These are phyloP conservation scores for Raddia distichophylla DNA, from an alignment of 176 grass and related monocot genomes.

Conservation along the genomic window DNA sequence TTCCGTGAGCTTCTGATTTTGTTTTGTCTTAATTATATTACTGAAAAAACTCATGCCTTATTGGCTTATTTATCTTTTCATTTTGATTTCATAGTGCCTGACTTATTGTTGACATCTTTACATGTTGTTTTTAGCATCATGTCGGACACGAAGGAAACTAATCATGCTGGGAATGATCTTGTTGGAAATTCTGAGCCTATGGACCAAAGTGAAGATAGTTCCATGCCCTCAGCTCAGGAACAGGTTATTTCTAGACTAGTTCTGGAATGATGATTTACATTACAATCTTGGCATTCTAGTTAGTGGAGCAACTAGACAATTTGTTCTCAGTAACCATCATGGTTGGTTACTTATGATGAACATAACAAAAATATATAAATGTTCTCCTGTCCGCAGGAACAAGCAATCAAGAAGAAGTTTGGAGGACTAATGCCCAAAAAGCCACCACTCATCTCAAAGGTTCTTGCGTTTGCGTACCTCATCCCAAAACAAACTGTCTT, in stretches of 20 bases:
- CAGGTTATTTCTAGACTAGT: conserved; percentile 55
- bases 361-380: background rate
- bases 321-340: conserved; percentile 21
- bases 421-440: conserved; percentile 88
- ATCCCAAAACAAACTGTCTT: conserved; percentile 17
- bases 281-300: background rate
- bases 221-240: conserved; percentile 79
- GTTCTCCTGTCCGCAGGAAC: conserved; percentile 55
- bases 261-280: conserved; percentile 1
- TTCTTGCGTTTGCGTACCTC: conserved; percentile 20
- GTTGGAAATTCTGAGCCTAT: conserved; percentile 51
- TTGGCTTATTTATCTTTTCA: background rate
- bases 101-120: background rate
- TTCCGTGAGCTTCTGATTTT: conserved; percentile 3
- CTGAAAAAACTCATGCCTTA: background rate
- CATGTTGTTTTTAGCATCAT: conserved; percentile 37
- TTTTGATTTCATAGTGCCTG: background rate
- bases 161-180: conserved; percentile 14
- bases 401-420: conserved; percentile 84
- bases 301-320: conserved; percentile 1
- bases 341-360: background rate
- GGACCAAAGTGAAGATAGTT: conserved; percentile 57
- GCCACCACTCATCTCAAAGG: conserved; percentile 93
- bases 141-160: conserved; percentile 49
- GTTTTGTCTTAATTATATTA: background rate